A percentile compares a stretch with the other conserved stretches of the same genome.
phyloP scores from a whole-genome alignment of 2,329 filamentous ascomycete genomes.

The Fusarium sarcochroum region DNA sequence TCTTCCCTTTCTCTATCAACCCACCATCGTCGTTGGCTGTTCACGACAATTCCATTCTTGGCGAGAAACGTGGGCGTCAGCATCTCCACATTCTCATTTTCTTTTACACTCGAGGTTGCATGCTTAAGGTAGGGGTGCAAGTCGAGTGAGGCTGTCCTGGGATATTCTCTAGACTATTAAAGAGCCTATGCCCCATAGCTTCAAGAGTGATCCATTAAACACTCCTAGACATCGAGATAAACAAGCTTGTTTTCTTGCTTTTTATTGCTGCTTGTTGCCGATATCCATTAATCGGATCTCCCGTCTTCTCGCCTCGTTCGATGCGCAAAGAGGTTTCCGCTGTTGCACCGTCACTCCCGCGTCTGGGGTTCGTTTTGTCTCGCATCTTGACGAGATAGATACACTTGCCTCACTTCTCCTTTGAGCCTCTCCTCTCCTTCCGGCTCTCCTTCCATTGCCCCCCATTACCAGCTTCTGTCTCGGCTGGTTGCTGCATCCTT shows the following conservation, averaged over 20 bases:
- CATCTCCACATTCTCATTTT: slow-evolving; percentile 24
- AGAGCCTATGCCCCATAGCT: slow-evolving; percentile 13
- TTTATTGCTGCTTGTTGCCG: slow-evolving; percentile 6
- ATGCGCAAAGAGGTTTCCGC: slow-evolving; percentile 35
- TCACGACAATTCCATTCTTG: slow-evolving; percentile 20
- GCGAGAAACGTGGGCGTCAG: slow-evolving; percentile 19
- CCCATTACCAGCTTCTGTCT: slow-evolving; percentile 8
- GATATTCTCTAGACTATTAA: slow-evolving; percentile 37
- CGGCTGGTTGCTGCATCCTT: slow-evolving; percentile 44
- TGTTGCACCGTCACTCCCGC: slow-evolving; percentile 47
- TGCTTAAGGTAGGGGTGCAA: slow-evolving; percentile 7
- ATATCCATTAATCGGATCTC: slow-evolving; percentile 12
- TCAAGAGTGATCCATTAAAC: neutral
- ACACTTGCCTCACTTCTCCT: slow-evolving; percentile 3
- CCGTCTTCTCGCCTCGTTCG: slow-evolving; percentile 34
- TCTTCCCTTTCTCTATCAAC: slow-evolving; percentile 1
- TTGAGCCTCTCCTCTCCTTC: slow-evolving; percentile 23
- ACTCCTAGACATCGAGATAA: neutral
- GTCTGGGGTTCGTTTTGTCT: slow-evolving; percentile 42
- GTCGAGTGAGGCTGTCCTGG: slow-evolving; percentile 23
- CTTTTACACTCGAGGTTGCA: neutral
- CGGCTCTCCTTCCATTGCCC: slow-evolving; percentile 2
- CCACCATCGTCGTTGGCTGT: slow-evolving; percentile 4
- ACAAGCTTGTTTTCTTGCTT: slow-evolving; percentile 2
- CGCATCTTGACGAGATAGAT: slow-evolving; percentile 40